Conservation (phyloP, 2,329 filamentous ascomycete species). For the Onygenales sp. region DNA sequence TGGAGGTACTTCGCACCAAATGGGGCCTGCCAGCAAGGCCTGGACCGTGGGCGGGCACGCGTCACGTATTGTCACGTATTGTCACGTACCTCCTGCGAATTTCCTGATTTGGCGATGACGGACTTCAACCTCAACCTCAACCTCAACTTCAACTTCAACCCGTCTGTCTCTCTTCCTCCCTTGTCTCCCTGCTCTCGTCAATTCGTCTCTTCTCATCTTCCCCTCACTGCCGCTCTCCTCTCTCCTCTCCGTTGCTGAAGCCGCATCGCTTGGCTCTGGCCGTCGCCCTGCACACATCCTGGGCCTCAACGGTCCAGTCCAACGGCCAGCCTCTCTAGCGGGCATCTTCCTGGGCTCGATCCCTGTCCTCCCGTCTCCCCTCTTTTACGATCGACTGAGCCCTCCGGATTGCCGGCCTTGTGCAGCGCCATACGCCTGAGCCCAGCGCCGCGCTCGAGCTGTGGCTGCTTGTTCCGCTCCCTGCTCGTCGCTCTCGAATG, state of each 20-base stretch:
- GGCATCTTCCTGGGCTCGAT: background rate
- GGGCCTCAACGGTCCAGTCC: background rate
- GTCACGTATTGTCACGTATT: too few relatives aligned
- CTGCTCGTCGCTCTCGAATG: constrained; percentile 4
- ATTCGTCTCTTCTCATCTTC: background rate
- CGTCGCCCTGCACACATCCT: background rate
- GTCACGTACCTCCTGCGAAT: too few relatives aligned
- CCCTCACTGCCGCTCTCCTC: background rate
- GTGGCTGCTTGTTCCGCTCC: constrained; percentile 5
- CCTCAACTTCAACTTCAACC: constrained; percentile 4
- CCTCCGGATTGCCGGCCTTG: background rate
- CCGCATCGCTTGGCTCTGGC: background rate
- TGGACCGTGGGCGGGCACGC: too few relatives aligned
- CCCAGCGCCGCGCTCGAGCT: background rate
- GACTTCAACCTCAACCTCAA: background rate
- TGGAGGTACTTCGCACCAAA: too few relatives aligned
- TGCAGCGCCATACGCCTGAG: background rate
- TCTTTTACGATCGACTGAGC: background rate
- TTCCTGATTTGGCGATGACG: too few relatives aligned
- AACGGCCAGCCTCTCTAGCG: background rate
- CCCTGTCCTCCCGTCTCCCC: background rate
- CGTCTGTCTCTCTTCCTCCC: background rate
- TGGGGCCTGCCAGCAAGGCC: too few relatives aligned
- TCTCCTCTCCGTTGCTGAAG: background rate
- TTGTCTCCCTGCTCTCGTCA: background rate